These are phyloP conservation scores for Vaccinium vitisidaea DNA, from an alignment of 148 eudicot species.

Conservation along the genomic window DNA sequence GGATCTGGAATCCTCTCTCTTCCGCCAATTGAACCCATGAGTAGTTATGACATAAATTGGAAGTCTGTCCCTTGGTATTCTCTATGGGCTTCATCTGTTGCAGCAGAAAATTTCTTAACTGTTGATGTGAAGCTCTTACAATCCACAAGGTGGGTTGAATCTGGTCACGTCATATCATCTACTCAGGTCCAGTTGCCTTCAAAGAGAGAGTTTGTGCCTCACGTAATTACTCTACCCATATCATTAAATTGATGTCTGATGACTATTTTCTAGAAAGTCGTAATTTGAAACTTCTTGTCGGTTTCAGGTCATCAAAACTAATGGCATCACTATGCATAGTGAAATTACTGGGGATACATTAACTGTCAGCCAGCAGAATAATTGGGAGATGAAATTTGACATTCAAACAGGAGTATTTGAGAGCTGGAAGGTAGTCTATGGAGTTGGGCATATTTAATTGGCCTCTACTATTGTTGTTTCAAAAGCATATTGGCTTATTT, in stretches of 20 bases:
- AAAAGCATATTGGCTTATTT: background rate
- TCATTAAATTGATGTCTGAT: background rate
- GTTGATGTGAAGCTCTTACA: constrained; percentile 53
- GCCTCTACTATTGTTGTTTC: background rate
- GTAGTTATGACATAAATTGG: constrained; percentile 51
- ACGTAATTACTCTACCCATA: constrained; percentile 37
- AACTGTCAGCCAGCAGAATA: constrained; percentile 41
- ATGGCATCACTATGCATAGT: constrained; percentile 28
- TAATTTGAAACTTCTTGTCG: background rate
- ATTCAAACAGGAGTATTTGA: constrained; percentile 60
- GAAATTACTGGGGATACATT: constrained; percentile 55
- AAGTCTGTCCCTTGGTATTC: constrained; percentile 74
- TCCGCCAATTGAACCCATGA: constrained; percentile 59
- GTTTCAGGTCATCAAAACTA: constrained; percentile 49
- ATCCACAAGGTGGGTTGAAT: constrained; percentile 71
- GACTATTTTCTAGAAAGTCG: background rate
- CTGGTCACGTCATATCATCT: constrained; percentile 82
- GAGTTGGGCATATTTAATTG: constrained; percentile 6
- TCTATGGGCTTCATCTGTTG: constrained; percentile 50
- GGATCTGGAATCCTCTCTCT: constrained; percentile 62
- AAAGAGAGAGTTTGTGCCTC: constrained; percentile 45
- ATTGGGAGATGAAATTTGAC: constrained; percentile 63
- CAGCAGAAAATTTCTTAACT: constrained; percentile 69
- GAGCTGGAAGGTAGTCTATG: constrained; percentile 78
- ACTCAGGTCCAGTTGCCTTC: constrained; percentile 71